Evolutionary conservation across 2,329 filamentous ascomycete species (phyloP).

Genomic region (Clarireedia sp.): DNA sequence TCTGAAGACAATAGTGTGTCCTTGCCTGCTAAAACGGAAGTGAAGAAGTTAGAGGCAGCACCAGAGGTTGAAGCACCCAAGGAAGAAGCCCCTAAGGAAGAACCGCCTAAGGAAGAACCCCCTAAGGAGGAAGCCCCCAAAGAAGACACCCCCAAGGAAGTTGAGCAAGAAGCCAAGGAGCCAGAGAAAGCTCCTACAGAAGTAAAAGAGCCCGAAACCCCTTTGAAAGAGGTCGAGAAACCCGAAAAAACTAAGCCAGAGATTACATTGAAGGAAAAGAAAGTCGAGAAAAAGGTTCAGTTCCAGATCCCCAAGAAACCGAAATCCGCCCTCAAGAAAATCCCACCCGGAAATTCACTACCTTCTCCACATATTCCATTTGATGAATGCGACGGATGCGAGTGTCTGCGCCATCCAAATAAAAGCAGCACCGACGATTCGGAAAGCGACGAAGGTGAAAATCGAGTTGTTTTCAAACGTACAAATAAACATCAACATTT

Average conservation of each 20-base stretch:
- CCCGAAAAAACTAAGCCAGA: too few species aligned
- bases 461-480: not conserved
- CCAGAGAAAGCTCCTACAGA: too few species aligned
- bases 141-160: not conserved
- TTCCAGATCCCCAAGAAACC: slow-evolving; percentile 2
- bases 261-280: too few species aligned
- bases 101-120: too few species aligned
- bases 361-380: not conserved
- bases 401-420: not conserved
- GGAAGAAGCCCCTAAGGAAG: too few species aligned
- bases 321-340: slow-evolving; percentile 5
- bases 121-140: too few species aligned
- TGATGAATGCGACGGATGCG: not conserved
- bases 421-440: slow-evolving; percentile 6
- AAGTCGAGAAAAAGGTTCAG: slow-evolving; percentile 1
- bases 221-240: not conserved
- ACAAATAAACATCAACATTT: not conserved
- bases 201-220: not conserved
- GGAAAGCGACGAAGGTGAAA: not conserved
- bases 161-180: too few species aligned
- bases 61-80: not conserved
- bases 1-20: too few species aligned
- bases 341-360: not conserved
- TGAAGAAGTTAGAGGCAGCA: too few species aligned
- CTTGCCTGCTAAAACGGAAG: too few species aligned